Evolutionary conservation across 352 stramenopile species (phyloP).

Genomic region (Phytophthora pinifolia): DNA sequence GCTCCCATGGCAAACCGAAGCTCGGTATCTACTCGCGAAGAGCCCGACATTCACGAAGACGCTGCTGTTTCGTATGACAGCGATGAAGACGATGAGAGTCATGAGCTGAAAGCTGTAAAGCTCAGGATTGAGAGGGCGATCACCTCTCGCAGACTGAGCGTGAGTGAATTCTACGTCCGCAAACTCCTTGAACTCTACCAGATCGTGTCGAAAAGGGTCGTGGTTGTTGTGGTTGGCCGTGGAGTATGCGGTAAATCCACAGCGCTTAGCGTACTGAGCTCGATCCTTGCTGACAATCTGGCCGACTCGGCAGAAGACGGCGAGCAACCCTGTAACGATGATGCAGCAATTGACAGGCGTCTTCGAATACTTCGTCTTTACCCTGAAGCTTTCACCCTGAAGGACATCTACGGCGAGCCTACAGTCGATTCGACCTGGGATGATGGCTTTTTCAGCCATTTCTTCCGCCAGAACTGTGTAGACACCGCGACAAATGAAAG

Average conservation of each 20-base stretch:
- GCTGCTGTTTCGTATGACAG: slow-evolving; percentile 34
- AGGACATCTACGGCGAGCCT: slow-evolving; percentile 60
- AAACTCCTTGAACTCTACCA: slow-evolving; percentile 70
- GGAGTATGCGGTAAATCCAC: slow-evolving; percentile 63
- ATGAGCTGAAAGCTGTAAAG: slow-evolving; percentile 37
- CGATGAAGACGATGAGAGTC: slow-evolving; percentile 41
- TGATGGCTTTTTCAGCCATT: slow-evolving; percentile 59
- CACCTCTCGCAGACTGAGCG: slow-evolving; percentile 22
- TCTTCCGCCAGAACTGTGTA: slow-evolving; percentile 53
- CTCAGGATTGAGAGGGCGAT: slow-evolving; percentile 30
- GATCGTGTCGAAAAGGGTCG: slow-evolving; percentile 32
- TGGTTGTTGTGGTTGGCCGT: slow-evolving; percentile 54
- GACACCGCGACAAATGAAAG: slow-evolving; percentile 15
- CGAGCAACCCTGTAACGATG: background rate
- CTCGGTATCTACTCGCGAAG: slow-evolving; percentile 3
- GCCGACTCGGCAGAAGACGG: background rate
- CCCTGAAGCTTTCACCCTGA: slow-evolving; percentile 39
- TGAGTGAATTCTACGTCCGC: slow-evolving; percentile 46
- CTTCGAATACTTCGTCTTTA: slow-evolving; percentile 44
- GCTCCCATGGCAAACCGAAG: slow-evolving; percentile 1
- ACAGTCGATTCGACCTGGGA: slow-evolving; percentile 44
- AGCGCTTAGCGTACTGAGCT: slow-evolving; percentile 43
- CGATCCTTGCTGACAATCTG: slow-evolving; percentile 24
- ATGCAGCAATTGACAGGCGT: slow-evolving; percentile 3
- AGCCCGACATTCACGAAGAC: slow-evolving; percentile 4